phyloP scores from a whole-genome alignment of 345 rosid species.

The Euphorbia pulcherrima region DNA sequence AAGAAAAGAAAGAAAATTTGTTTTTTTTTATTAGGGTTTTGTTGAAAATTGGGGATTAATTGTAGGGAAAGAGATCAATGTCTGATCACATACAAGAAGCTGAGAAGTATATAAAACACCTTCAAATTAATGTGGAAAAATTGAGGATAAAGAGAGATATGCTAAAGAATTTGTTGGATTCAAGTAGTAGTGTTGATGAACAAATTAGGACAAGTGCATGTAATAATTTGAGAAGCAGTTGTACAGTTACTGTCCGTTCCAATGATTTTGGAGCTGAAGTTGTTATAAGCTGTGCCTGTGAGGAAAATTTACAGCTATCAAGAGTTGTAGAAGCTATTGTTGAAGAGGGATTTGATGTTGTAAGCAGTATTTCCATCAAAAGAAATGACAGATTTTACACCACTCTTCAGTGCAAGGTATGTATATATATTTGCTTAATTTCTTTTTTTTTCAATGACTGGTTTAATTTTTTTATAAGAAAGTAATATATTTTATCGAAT shows the following conservation, averaged over 20 bases:
- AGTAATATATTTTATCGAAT: too few relatives aligned
- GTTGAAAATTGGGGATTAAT: conserved; percentile 5
- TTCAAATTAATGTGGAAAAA: conserved; percentile 40
- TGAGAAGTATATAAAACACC: conserved; percentile 51
- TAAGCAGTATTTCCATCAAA: conserved; percentile 22
- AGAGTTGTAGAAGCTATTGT: conserved; percentile 27
- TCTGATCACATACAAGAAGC: conserved; percentile 79
- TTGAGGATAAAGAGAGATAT: conserved; percentile 41
- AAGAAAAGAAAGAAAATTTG: too few relatives aligned
- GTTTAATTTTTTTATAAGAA: too few relatives aligned
- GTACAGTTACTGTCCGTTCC: conserved; percentile 33
- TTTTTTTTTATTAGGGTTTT: conserved; percentile 8
- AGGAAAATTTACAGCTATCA: conserved; percentile 24
- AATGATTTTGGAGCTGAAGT: conserved; percentile 50
- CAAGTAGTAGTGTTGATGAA: conserved; percentile 14
- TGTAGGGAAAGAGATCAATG: conserved; percentile 76
- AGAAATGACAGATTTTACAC: conserved; percentile 15
- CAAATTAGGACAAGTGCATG: conserved; percentile 4
- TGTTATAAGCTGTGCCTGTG: conserved; percentile 29
- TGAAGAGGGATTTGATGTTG: conserved; percentile 33
- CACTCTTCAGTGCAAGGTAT: conserved; percentile 37
- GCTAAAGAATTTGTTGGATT: conserved; percentile 31
- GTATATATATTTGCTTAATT: not conserved
- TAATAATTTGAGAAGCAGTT: not conserved
- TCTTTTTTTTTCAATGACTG: too few relatives aligned